These are phyloP conservation scores for Hypoxylon sp. DNA, from an alignment of 2,329 filamentous ascomycete genomes.

Conservation along the genomic window DNA sequence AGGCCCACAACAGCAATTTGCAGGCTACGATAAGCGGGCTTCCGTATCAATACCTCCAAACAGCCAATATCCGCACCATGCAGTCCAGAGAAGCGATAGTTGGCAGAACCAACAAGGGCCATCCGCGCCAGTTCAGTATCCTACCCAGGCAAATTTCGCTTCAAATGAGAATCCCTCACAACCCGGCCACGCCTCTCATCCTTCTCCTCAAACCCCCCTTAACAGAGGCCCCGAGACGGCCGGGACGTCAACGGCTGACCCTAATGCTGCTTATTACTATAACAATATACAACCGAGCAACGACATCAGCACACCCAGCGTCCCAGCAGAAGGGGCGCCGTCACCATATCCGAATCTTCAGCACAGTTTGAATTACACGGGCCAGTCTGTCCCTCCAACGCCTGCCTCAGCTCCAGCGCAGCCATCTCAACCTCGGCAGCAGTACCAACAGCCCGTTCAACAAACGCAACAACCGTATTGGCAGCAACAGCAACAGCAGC, in stretches of 20 bases:
- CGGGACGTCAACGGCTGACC: constrained; percentile 61
- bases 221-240: constrained; percentile 53
- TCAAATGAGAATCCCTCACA: constrained; percentile 54
- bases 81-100: constrained; percentile 64
- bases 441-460: constrained; percentile 54
- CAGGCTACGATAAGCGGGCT: constrained; percentile 60
- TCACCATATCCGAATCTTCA: constrained; percentile 69
- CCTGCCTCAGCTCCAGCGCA: constrained; percentile 52
- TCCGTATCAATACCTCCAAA: constrained; percentile 59
- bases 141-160: constrained; percentile 54
- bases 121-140: constrained; percentile 58
- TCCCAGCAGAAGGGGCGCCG: constrained; percentile 60
- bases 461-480: constrained; percentile 63
- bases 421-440: constrained; percentile 51
- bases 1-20: constrained; percentile 61
- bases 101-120: constrained; percentile 64
- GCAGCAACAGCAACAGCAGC: constrained; percentile 65
- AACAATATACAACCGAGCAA: constrained; percentile 57
- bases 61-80: constrained; percentile 62
- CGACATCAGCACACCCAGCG: constrained; percentile 57
- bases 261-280: constrained; percentile 72
- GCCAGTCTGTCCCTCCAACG: constrained; percentile 61
- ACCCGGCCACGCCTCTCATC: constrained; percentile 50
- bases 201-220: constrained; percentile 51
- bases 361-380: constrained; percentile 62